phyloP scores from a whole-genome alignment of 2,329 filamentous ascomycete genomes.

The Thelonectria discophora region DNA sequence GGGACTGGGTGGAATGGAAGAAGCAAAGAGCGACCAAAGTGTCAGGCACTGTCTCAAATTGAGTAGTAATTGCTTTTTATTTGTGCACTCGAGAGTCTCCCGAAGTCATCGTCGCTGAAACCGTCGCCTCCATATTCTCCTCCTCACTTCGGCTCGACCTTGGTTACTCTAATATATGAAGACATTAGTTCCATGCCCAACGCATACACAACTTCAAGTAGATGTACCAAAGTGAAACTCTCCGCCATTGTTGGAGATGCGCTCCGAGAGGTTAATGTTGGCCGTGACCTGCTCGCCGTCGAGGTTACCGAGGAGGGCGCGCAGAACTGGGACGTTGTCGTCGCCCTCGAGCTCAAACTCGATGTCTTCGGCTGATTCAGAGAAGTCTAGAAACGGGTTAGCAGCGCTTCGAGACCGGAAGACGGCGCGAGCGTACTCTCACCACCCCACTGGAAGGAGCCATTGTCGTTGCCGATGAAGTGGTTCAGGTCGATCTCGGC shows the following conservation, averaged over 20 bases:
- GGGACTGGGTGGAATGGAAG: too few species aligned
- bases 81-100: too few species aligned
- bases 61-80: too few species aligned
- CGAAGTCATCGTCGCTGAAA: too few species aligned
- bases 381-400: constrained; percentile 49
- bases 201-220: background rate
- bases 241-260: constrained; percentile 63
- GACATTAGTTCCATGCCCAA: background rate
- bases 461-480: constrained; percentile 61
- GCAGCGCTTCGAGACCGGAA: background rate
- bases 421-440: constrained; percentile 30
- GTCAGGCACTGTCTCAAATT: too few species aligned
- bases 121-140: background rate
- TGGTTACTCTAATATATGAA: background rate
- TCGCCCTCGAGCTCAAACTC: constrained; percentile 58
- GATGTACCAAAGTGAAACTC: background rate
- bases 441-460: constrained; percentile 57
- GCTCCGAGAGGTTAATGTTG: constrained; percentile 65
- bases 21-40: too few species aligned
- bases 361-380: constrained; percentile 56
- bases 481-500: constrained; percentile 59
- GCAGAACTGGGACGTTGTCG: constrained; percentile 60
- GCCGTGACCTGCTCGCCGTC: constrained; percentile 53
- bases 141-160: background rate
- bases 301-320: constrained; percentile 54